Evolutionary conservation across 768 basidiomycete genomes (phyloP).

Genomic region (Leccinum pellstonianum): DNA sequence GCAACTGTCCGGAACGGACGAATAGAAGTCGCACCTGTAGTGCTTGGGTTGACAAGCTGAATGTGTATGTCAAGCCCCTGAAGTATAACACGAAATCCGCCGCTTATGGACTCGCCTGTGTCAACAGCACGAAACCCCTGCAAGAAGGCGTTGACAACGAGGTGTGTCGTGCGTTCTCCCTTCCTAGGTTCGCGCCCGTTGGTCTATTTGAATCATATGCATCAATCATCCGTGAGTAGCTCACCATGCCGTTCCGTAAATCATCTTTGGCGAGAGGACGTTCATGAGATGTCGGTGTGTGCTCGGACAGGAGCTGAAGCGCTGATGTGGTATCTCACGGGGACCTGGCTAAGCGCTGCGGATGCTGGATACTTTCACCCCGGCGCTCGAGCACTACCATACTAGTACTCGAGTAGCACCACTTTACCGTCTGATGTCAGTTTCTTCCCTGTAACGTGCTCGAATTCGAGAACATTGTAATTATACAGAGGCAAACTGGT

Average conservation of each 20-base stretch:
- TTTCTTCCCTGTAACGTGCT: not conserved
- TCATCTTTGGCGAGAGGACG: slow-evolving; percentile 41
- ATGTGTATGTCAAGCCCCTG: slow-evolving; percentile 16
- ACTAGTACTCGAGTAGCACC: not conserved
- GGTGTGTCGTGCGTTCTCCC: slow-evolving; percentile 62
- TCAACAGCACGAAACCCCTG: slow-evolving; percentile 82
- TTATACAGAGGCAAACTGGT: not conserved
- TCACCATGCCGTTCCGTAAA: slow-evolving; percentile 66
- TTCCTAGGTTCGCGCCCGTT: slow-evolving; percentile 51
- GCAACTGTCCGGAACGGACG: not conserved
- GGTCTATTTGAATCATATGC: not conserved
- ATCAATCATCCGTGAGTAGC: slow-evolving; percentile 4
- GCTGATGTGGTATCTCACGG: slow-evolving; percentile 16
- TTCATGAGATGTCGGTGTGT: slow-evolving; percentile 24
- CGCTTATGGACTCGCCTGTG: slow-evolving; percentile 53
- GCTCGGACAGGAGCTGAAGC: slow-evolving; percentile 2
- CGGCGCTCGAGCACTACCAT: not conserved
- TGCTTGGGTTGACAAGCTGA: slow-evolving; percentile 72
- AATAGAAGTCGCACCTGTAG: slow-evolving; percentile 48
- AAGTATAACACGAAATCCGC: not conserved
- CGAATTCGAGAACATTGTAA: not conserved
- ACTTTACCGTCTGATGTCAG: not conserved
- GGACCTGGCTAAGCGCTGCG: not conserved
- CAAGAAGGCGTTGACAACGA: slow-evolving; percentile 71
- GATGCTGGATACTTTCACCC: not conserved